Evolutionary conservation across 768 basidiomycete genomes (phyloP).

Genomic region (Trichaptum fuscoviolaceum): DNA sequence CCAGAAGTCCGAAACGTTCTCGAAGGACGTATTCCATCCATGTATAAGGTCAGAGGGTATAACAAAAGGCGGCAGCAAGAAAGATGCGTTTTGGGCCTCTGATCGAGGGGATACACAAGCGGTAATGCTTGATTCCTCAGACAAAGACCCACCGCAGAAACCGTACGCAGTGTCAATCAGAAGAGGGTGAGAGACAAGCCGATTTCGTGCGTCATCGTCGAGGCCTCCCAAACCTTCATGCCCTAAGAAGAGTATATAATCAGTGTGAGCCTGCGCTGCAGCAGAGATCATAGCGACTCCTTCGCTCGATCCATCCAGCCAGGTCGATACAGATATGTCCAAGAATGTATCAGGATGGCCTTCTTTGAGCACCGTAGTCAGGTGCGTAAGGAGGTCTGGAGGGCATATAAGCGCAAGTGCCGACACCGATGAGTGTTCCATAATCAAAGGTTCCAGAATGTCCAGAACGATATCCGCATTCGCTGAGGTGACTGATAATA

Average conservation of each 20-base stretch:
- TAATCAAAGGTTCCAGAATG: neutral
- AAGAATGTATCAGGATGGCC: neutral
- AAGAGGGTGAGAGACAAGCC: constrained; percentile 38
- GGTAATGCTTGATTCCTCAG: neutral
- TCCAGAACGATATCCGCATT: neutral
- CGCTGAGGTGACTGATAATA: neutral
- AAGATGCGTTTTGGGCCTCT: constrained; percentile 35
- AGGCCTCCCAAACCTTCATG: constrained; percentile 36
- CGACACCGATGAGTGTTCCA: neutral
- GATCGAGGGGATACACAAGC: constrained; percentile 22
- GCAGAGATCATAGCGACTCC: constrained; percentile 29
- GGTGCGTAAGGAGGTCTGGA: neutral
- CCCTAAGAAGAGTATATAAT: constrained; percentile 50
- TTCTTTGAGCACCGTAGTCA: neutral
- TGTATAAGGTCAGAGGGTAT: constrained; percentile 29
- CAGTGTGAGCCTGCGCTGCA: constrained; percentile 35
- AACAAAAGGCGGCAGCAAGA: constrained; percentile 60
- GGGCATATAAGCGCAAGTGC: constrained; percentile 1
- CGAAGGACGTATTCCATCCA: constrained; percentile 19
- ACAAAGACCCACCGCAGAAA: constrained; percentile 26
- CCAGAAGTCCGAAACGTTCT: constrained; percentile 22
- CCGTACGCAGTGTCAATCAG: constrained; percentile 34
- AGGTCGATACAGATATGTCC: constrained; percentile 37
- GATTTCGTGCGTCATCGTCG: constrained; percentile 25
- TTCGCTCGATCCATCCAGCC: constrained; percentile 19